phyloP scores from a whole-genome alignment of 495 filamentous ascomycete genomes.

The Podospora bellae-mahoneyi region DNA sequence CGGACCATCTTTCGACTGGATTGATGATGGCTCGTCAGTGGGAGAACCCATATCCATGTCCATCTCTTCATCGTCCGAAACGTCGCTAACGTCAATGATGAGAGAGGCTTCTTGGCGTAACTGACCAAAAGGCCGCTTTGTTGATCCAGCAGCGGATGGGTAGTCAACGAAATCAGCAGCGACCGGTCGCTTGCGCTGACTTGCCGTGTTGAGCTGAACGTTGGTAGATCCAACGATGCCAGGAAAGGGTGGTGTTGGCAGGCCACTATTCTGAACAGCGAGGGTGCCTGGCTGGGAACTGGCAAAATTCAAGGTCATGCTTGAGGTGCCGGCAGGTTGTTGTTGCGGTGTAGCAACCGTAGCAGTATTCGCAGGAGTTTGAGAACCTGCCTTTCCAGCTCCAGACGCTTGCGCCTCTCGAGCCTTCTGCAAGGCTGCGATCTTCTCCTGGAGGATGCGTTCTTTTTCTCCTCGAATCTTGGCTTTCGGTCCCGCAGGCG shows the following conservation, averaged over 20 bases:
- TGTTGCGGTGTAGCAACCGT: neutral
- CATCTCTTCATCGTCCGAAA: constrained; percentile 45
- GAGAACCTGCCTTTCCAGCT: constrained; percentile 9
- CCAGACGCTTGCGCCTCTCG: constrained; percentile 27
- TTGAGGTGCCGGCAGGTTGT: neutral
- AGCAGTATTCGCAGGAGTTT: neutral
- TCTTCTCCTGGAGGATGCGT: constrained; percentile 44
- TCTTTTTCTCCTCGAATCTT: constrained; percentile 45
- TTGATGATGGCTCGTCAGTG: constrained; percentile 33
- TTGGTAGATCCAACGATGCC: constrained; percentile 16
- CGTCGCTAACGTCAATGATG: constrained; percentile 75
- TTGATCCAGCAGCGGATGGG: constrained; percentile 38
- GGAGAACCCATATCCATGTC: constrained; percentile 51
- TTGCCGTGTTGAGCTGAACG: constrained; percentile 12
- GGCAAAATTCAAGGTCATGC: neutral
- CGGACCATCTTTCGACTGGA: constrained; percentile 22
- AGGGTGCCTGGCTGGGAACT: neutral
- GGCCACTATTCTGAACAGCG: neutral
- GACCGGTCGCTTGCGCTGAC: constrained; percentile 70
- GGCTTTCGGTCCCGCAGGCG: constrained; percentile 20
- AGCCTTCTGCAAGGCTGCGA: constrained; percentile 46
- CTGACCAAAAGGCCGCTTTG: constrained; percentile 63
- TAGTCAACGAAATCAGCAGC: constrained; percentile 76
- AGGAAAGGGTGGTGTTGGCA: constrained; percentile 13
- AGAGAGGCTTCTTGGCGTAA: constrained; percentile 48